Base-by-base conservation (phyloP, 345 rosid species). In the Boechera retrofracta region DNA sequence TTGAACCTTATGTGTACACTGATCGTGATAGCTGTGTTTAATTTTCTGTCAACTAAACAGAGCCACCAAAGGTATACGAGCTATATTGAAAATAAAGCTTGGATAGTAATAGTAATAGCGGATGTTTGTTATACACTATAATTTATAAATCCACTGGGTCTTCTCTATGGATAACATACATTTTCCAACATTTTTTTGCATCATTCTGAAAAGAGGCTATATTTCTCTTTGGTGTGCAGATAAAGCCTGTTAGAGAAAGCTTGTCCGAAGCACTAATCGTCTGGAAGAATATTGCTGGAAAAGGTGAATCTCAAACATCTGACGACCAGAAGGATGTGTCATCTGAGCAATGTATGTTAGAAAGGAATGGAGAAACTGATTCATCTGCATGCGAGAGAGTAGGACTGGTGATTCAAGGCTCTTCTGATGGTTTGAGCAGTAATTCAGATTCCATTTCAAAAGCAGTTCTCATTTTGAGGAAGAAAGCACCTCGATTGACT, bases 191-290 rank as follows among this genome's bases (percentile, higher is more conserved):
- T 41, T 54, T 6, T 47, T 9, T 38, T 36, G 71, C 64, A 32
- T 58, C 33, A 59, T 7, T 58, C 24, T 0, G 24, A 61, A 7
- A 9, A 29, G 33, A 24, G 26, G 16, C 32, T 72, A 21, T 59
- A 8, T 60, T 74, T 67, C 24, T n/a, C n/a, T 80, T 79, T 76
- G 77, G 67, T 52, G 66, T 77, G 74, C 85, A 92, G 99, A 88
- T 95, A 76, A 95, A 92, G 77, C 98, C 97, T 47, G 98, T 82
- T 35, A 92, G 99, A 79, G 99, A 95, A 64, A 87, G 94, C 85
- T 86, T 92, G 86, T 87, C 87, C 10, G 98, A 95, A 86, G 97
- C 99, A 67, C 75, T 92, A 86, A 92, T 85, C 59, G 73, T 82
- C 44, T 95, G 98, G 99, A 92, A 88, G 85, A 88, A 89, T 81